These are phyloP conservation scores for Daldinia sp. DNA, from an alignment of 2,329 filamentous ascomycete species.

Conservation along the genomic window DNA sequence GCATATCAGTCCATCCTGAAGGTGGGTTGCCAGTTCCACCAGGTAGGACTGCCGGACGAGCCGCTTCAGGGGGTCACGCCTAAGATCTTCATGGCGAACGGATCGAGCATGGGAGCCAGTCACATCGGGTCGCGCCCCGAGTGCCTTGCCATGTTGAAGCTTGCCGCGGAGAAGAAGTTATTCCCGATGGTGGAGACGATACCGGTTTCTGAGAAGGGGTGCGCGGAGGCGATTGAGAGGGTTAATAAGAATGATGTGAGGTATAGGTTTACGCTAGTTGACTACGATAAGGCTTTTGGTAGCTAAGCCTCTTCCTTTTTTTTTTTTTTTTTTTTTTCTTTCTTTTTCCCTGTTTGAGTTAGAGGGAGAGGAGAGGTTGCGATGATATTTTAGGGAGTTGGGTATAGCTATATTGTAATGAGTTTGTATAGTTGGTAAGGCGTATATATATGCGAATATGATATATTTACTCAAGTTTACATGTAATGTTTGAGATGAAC, in stretches of 20 bases:
- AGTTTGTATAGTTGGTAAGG: background rate
- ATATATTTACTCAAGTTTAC: background rate
- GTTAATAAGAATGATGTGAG: constrained; percentile 78
- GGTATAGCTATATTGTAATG: background rate
- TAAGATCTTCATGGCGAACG: constrained; percentile 57
- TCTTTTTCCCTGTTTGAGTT: background rate
- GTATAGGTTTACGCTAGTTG: constrained; percentile 78
- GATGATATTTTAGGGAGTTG: background rate
- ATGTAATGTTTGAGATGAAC: background rate
- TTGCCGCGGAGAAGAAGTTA: constrained; percentile 68
- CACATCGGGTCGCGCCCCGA: constrained; percentile 73
- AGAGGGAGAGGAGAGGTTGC: background rate
- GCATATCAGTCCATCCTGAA: constrained; percentile 65
- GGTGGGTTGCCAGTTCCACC: constrained; percentile 67
- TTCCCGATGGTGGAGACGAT: constrained; percentile 66
- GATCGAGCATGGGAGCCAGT: constrained; percentile 58
- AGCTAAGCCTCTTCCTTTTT: background rate
- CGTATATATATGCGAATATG: background rate
- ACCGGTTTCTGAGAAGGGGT: constrained; percentile 74
- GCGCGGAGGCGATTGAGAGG: constrained; percentile 76
- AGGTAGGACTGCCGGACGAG: constrained; percentile 68
- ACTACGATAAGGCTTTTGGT: constrained; percentile 76
- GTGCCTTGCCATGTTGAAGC: constrained; percentile 68
- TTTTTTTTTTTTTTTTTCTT: too few relatives aligned
- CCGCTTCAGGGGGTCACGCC: constrained; percentile 59